Conservation (phyloP, 768 basidiomycete species). For the Rubroboletus satanas region DNA sequence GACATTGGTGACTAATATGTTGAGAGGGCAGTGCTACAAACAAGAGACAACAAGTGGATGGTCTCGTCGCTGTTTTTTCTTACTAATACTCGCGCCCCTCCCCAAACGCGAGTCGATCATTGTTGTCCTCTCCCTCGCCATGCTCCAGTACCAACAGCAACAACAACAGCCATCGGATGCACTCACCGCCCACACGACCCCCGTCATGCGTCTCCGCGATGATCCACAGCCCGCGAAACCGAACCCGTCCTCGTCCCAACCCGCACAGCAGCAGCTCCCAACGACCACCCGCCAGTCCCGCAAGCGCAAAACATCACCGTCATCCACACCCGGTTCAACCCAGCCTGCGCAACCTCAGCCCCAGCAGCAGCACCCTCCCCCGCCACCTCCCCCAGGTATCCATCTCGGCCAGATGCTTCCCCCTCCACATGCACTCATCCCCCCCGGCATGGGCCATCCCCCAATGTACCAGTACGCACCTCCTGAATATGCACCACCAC, state of each 20-base stretch:
- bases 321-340: conserved; percentile 20
- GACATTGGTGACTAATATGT: conserved; percentile 4
- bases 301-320: conserved; percentile 69
- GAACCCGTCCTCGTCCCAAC: conserved; percentile 18
- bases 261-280: conserved; percentile 1
- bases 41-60: conserved; percentile 17
- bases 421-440: conserved; percentile 52
- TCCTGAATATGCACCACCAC: conserved; percentile 30
- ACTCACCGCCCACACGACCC: conserved; percentile 14
- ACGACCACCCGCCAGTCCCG: conserved; percentile 33
- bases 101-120: conserved; percentile 31
- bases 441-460: conserved; percentile 29
- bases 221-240: conserved; percentile 35
- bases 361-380: conserved; percentile 32
- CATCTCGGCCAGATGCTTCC: conserved; percentile 53
- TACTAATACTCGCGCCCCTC: conserved; percentile 37
- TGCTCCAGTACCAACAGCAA: conserved; percentile 29
- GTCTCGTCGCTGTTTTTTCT: conserved; percentile 26
- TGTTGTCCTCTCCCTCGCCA: conserved; percentile 21
- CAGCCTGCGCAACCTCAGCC: conserved; percentile 24
- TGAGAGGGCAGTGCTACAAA: conserved; percentile 11
- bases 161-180: conserved; percentile 19
- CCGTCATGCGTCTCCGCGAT: conserved; percentile 60
- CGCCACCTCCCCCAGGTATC: conserved; percentile 33
- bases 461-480: conserved; percentile 35